phyloP scores from a whole-genome alignment of 768 basidiomycete species.

The Amylocystis lapponica region DNA sequence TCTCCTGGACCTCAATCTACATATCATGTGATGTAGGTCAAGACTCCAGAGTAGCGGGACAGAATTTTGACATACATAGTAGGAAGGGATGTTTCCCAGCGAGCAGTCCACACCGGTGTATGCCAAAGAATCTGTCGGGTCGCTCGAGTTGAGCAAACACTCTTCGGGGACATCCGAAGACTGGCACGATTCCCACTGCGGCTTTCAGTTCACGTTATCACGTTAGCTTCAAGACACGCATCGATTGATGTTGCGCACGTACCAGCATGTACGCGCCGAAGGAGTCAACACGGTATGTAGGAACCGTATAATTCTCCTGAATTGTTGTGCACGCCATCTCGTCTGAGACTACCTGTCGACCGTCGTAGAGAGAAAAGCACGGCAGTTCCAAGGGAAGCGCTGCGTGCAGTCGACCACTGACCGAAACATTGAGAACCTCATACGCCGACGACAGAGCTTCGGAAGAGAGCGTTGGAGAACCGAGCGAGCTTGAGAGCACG shows the following conservation, averaged over 20 bases:
- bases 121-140: constrained; percentile 18
- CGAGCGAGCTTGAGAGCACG: too few species aligned
- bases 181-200: constrained; percentile 53
- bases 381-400: constrained; percentile 25
- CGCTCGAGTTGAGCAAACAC: constrained; percentile 40
- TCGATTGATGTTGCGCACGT: neutral
- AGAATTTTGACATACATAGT: constrained; percentile 23
- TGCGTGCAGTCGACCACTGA: constrained; percentile 25
- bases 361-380: constrained; percentile 28
- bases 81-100: constrained; percentile 20
- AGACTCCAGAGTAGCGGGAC: neutral
- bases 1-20: constrained; percentile 21
- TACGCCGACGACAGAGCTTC: too few species aligned
- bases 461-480: too few species aligned
- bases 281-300: constrained; percentile 18
- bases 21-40: neutral
- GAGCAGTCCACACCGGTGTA: constrained; percentile 16
- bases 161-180: constrained; percentile 27
- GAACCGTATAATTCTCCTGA: constrained; percentile 23
- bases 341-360: constrained; percentile 11
- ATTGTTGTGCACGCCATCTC: constrained; percentile 21
- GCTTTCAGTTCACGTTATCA: constrained; percentile 12
- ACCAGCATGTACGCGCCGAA: constrained; percentile 29
- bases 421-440: constrained; percentile 24
- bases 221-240: neutral